Base-by-base conservation (phyloP, 2,329 filamentous ascomycete genomes). In the Bipolaris victoriae region DNA sequence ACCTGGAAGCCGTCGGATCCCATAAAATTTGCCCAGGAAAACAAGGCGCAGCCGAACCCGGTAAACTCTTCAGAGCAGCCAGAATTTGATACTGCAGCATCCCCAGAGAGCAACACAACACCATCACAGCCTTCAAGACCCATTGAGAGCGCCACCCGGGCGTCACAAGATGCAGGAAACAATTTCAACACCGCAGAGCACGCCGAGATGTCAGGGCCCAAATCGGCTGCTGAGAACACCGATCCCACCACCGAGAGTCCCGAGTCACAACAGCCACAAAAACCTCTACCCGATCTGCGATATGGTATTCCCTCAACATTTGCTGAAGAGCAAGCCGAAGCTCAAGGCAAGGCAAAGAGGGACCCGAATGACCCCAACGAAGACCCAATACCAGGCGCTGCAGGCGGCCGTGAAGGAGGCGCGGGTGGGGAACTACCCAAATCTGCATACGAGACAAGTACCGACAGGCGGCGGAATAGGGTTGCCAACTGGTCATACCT, bases 241-340 rank as follows among this genome's bases (percentile, higher is more conserved):
- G 68, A 75, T 37, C 65, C 78, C 57, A 68, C 74, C 48, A 68
- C 78, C 52, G 77, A 80, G 41, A 77, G 80, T 49, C 52, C 63
- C 37, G 58, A 63, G 37, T 40, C 57, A 49, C 77, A 83, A 65
- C 81, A 86, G 22, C 82, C 85, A 50, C 74, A 71, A 15, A 84
- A 88, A 69, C 88, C 91, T 51, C 85, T 97, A 11, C 94, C 94
- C 51, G 93, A 98, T 74, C 83, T 98, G 43, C 95, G 92, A n/a
- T 89, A 94, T 71, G 94, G 94, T 63, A 96, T 98, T 61, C 94
- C 94, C 0, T 97, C 93, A 1, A 97, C 93, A 1, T 84, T 97
- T 53, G 90, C 89, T 55, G 88, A 88, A 58, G 94, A 97, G 78
- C 85, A 59, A 9, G 52, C 80, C 52, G 77, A 75, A 53, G 73